Base-by-base conservation (phyloP, 2,329 filamentous ascomycete genomes). In the Clarireedia hainanense region DNA sequence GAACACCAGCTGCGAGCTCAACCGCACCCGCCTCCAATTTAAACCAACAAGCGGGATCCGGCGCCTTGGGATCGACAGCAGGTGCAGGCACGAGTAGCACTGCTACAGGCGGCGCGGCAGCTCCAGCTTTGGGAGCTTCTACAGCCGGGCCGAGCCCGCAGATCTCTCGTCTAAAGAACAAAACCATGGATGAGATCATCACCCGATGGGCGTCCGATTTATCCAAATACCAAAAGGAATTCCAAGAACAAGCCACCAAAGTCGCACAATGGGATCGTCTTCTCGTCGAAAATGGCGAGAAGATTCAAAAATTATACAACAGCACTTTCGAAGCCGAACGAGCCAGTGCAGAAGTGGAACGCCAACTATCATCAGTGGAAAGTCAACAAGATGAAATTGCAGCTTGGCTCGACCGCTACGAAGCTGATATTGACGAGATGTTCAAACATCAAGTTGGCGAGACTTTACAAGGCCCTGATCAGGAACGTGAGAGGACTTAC, bases 171-270 rank as follows among this genome's bases (percentile, higher is more conserved):
- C 78, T 99, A 39, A 96, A 96, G 77, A 96, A 96, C 73, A 97
- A 96, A 75, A 96, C 92, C 0, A 96, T 99, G 88, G 94, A 99
- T 68, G 94, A 99, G 70, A 96, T 99, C 61, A 91, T 99, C 62
- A 96, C 90, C 4, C 85, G 91, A 34, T 99, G 94, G 94, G 94
- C 94, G 2, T 90, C 91, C 0, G 94, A 97, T 68, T 77, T 99
- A 50, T 88, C 91, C 52, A 95, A 95, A 68, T 96, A 99, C 68
- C 92, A 97, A 68, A 95, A 96, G 70, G 90, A 95, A 57, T 99
- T 97, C 75, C 91, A 95, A 69, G 81, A 86, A 36, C 91, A 97
- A 70, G 92, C 95, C 4, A 81, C 85, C 59, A 87, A 91, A 61
- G 89, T 97, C 14, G 88, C 91, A 20, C 49, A 61, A 46, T 99